phyloP scores from a whole-genome alignment of 345 rosid species.

The Durio zibethinus region DNA sequence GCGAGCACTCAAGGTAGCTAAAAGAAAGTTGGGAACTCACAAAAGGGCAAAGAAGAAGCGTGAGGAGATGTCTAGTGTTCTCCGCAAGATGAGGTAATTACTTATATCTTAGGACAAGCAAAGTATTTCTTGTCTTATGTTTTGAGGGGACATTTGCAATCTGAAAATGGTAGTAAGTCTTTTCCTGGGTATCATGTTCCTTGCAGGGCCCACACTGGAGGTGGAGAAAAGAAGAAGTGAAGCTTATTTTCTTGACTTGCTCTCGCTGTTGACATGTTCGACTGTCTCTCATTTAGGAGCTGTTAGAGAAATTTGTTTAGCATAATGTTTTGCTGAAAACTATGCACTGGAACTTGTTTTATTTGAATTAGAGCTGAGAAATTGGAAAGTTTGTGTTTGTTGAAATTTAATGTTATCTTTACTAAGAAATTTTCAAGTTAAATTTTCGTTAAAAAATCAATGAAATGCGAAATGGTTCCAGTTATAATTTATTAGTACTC shows the following conservation, averaged over 20 bases:
- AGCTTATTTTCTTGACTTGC: background rate
- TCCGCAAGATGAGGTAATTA: constrained; percentile 72
- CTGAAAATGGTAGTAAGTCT: background rate
- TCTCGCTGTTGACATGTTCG: background rate
- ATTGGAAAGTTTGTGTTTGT: constrained; percentile 1
- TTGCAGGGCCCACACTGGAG: constrained; percentile 48
- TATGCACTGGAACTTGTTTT: background rate
- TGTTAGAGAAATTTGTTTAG: constrained; percentile 13
- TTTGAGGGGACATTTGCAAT: background rate
- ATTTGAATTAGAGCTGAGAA: constrained; percentile 10
- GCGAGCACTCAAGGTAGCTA: constrained; percentile 81
- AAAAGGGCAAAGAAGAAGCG: constrained; percentile 92
- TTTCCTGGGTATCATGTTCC: background rate
- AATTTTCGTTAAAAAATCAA: too few species aligned
- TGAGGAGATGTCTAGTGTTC: constrained; percentile 80
- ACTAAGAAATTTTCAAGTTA: too few species aligned
- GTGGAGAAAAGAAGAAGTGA: constrained; percentile 63
- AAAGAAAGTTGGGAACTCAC: constrained; percentile 87
- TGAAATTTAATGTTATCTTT: background rate
- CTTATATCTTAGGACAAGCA: background rate
- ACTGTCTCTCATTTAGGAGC: constrained; percentile 14
- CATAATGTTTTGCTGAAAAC: background rate
- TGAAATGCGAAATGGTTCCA: too few species aligned
- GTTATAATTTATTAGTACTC: too few species aligned
- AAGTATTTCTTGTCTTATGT: background rate